These are phyloP conservation scores for Tetracentron sinense DNA, from an alignment of 164 flowering plant genomes.

Conservation along the genomic window DNA sequence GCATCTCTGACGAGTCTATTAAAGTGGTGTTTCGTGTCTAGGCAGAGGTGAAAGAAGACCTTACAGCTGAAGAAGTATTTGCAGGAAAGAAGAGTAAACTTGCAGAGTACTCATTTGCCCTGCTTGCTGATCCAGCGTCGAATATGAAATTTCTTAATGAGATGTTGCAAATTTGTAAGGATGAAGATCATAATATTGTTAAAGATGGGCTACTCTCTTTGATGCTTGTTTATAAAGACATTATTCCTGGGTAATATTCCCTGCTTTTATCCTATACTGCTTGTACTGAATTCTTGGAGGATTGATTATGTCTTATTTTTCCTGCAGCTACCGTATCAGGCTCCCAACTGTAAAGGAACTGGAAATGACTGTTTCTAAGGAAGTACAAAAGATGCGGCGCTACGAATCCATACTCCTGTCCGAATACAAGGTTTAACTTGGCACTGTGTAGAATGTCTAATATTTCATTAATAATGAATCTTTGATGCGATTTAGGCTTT, in stretches of 20 bases:
- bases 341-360: constrained; percentile 95
- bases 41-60: constrained; percentile 90
- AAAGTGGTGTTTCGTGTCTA: constrained; percentile 17
- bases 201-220: constrained; percentile 72
- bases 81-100: constrained; percentile 62
- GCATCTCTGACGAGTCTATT: background rate
- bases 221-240: constrained; percentile 87
- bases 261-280: background rate
- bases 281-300: background rate
- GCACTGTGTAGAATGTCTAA: background rate
- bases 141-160: constrained; percentile 75
- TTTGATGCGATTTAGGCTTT: background rate
- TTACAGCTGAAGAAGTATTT: constrained; percentile 62
- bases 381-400: constrained; percentile 69
- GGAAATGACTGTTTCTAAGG: constrained; percentile 85
- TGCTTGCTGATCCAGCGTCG: constrained; percentile 83
- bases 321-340: constrained; percentile 76
- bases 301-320: background rate
- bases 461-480: background rate
- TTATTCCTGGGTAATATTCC: constrained; percentile 80
- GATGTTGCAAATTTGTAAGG: constrained; percentile 61
- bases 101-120: constrained; percentile 77
- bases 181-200: constrained; percentile 52
- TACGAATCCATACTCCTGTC: constrained; percentile 81
- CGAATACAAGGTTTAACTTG: constrained; percentile 67